Base-by-base conservation (phyloP, 139 green algal species). In the Coelastrella sp. region DNA sequence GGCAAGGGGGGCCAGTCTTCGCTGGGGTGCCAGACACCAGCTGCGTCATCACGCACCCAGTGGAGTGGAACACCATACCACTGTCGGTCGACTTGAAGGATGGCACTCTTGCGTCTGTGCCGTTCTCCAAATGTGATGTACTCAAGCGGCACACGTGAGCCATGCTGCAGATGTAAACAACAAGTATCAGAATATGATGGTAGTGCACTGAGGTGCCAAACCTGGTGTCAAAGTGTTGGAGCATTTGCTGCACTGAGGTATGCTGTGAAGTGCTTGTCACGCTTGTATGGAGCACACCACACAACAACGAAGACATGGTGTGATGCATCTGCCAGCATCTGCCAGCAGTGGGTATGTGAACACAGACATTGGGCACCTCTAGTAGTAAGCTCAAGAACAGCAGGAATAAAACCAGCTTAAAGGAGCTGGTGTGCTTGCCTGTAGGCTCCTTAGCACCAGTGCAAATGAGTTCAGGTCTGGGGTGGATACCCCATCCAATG, bases 61-160 rank as follows among this genome's bases (percentile, higher is more conserved):
- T 95, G 91, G 75, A 95, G 14, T 0, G 96, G 95, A 1, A 94
- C 90, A 0, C 95, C 96, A 87, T 98, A 98, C 96, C 96, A 99
- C 85, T 93, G 92, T 35, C 94, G 88, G 91, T 97, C 95, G 10
- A 97, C 87, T 66, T 91, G 92, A 75, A 96, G 85, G 89, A 96
- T 94, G 20, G 91, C 89, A 27, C 91, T 93, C 90, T 95, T 94
- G 74, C 86, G 87, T 22, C 95, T 93, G 91, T 97, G 92, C 4
- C 96, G 92, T 65, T 98, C 96, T 4, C 74, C 87, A 85, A 95
- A 96, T 5, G 92, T 95, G 59, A 93, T 93, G 90, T 95, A 99
- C 94, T 98, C 92, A 7, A 99, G 89, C 0, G 97, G 95, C 56
- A 95, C 92, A 9, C 94, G 92, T 57, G 92, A 89, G 7, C 95